Base-by-base conservation (phyloP, 805 yeast genomes). In the Candida adriatica region DNA sequence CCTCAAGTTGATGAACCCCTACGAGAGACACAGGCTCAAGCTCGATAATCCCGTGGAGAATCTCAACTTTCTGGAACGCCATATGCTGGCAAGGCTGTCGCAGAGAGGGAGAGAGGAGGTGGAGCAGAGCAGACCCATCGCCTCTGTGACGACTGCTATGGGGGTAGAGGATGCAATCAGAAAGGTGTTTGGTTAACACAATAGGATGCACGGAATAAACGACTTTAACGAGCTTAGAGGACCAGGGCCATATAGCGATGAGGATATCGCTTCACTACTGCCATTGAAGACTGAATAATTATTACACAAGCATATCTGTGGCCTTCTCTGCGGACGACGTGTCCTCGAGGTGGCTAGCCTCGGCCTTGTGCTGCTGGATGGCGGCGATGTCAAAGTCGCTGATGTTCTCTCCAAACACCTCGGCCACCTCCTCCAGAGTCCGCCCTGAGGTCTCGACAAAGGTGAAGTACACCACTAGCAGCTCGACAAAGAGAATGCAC, bases 371-470 rank as follows among this genome's bases (percentile, higher is more conserved):
- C 8, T 31, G 31, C 37, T 40, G 38, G 13, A 42, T 13, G 24
- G 35, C 39, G 10, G 35, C 26, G 13, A 42, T 15, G 17, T 38
- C 43, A 16, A 31, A 20, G 2, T 45, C 47, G 31, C 37, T 35
- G 23, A 45, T 37, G 17, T 31, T 26, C 25, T 54, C 62, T 33
- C 56, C 61, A 30, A 58, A 58, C 16, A 52, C 56, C 30, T 46
- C 52, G 11, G 58, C 58, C 33, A 62, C 61, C 40, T 61, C 63
- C 43, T 62, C 68, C 34, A 62, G 46, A 2, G 61, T 49, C 31
- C 51, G 45, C 11, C 66, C 65, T 14, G 54, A 49, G 4, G 66
- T 62, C 37, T 62, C 67, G 32, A 59, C 59, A 38, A 55, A 58
- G 6, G 58, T 44, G 34, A 58, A 48, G 35, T 45, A 52, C 26